A percentile compares a stretch with the other conserved stretches of the same genome.
Conservation (phyloP, 176 grass and related monocot species). For the Triticum timopheevii region DNA sequence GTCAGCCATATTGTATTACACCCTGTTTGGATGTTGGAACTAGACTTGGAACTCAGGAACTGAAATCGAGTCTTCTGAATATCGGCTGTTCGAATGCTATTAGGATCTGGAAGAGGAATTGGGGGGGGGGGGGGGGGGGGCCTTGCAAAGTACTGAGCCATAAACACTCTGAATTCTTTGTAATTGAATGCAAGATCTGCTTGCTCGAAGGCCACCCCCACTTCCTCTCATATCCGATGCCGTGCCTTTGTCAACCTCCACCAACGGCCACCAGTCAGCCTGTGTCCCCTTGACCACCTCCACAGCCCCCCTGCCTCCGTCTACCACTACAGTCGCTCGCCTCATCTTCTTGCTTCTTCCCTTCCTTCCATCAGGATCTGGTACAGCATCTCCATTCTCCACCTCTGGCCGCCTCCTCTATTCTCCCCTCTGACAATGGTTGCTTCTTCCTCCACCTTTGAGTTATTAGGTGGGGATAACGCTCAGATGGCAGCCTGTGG, state of each 20-base stretch:
- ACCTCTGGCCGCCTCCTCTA: no score
- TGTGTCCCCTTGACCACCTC: neutral
- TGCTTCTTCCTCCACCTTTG: neutral
- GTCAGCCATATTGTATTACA: slow-evolving; percentile 3
- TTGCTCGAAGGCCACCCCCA: neutral
- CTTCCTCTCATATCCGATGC: neutral
- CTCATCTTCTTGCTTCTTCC: no score
- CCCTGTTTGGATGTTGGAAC: neutral
- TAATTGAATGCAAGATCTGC: neutral
- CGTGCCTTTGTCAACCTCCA: neutral
- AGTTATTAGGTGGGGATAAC: neutral
- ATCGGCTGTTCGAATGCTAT: neutral
- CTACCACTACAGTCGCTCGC: no score
- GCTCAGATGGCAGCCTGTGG: neutral
- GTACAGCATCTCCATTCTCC: neutral
- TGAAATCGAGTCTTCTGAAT: neutral
- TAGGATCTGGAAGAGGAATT: neutral
- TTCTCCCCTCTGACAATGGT: neutral
- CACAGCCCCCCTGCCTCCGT: neutral
- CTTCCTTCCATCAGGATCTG: no score
- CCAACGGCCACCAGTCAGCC: neutral
- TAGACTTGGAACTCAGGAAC: neutral
- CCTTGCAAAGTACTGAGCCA: neutral
- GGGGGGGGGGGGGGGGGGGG: neutral
- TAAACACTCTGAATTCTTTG: neutral